Percentiles rank a stretch among this genome's conserved stretches.
Evolutionary conservation across 495 filamentous ascomycete genomes (phyloP).

Genomic region (Aspergillus ellipticus): DNA sequence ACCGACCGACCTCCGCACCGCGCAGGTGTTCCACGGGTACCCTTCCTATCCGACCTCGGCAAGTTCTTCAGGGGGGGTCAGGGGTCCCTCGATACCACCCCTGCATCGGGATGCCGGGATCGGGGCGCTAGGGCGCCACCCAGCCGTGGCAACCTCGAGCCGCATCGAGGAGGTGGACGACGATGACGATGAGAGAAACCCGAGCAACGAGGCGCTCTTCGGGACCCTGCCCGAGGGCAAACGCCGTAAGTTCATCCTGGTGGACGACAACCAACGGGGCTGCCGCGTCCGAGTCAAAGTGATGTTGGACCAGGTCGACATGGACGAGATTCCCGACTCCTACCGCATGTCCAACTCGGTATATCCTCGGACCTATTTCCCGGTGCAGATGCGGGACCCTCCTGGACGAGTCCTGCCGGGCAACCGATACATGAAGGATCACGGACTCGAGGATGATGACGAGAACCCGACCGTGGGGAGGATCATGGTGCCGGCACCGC

Average conservation of each 20-base stretch:
- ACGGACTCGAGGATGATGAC: conserved; percentile 54
- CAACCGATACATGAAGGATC: conserved; percentile 63
- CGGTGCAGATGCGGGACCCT: conserved; percentile 79
- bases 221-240: conserved; percentile 82
- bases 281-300: conserved; percentile 81
- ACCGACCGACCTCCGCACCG: conserved; percentile 59
- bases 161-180: conserved; percentile 27
- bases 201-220: conserved; percentile 64
- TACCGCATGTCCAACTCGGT: conserved; percentile 86
- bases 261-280: conserved; percentile 79
- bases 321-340: conserved; percentile 90
- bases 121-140: conserved; percentile 46
- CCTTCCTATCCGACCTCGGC: conserved; percentile 57
- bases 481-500: conserved; percentile 65
- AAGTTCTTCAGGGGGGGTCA: conserved; percentile 29
- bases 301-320: conserved; percentile 81
- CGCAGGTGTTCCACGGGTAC: conserved; percentile 77
- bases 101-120: conserved; percentile 64
- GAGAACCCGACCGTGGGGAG: conserved; percentile 48
- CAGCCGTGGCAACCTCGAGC: conserved; percentile 37
- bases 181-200: conserved; percentile 39
- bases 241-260: conserved; percentile 91
- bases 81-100: conserved; percentile 65
- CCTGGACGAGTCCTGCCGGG: conserved; percentile 59
- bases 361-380: conserved; percentile 85